These are phyloP conservation scores for Protostelium mycophagum DNA, from an alignment of 78 protist genomes.

Conservation along the genomic window DNA sequence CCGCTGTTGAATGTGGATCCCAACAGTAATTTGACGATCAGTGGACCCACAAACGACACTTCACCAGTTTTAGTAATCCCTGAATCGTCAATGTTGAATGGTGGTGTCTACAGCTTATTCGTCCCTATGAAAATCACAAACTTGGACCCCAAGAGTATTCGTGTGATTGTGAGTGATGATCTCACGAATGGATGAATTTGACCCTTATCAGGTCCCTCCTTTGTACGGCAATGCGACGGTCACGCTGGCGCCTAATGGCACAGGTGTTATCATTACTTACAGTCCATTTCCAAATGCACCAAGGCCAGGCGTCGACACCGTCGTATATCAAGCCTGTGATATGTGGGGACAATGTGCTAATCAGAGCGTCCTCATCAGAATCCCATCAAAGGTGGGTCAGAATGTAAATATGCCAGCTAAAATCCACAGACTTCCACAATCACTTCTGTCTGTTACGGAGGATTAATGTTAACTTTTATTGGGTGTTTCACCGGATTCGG, in stretches of 20 bases:
- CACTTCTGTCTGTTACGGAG: neutral
- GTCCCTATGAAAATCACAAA: neutral
- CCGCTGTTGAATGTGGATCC: neutral
- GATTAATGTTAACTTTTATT: neutral
- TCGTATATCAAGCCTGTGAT: neutral
- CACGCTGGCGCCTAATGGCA: neutral
- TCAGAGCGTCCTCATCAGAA: neutral
- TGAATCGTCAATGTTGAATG: no score
- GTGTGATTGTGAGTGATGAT: neutral
- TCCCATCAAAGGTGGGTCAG: no score
- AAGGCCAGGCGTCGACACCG: neutral
- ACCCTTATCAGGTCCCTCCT: neutral
- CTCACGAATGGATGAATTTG: neutral
- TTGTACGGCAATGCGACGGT: neutral
- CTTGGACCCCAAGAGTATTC: neutral
- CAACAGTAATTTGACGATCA: neutral
- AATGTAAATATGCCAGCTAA: no score
- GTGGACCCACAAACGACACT: neutral
- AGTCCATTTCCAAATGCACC: neutral
- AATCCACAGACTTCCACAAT: no score
- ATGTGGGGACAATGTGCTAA: neutral
- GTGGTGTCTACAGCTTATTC: neutral
- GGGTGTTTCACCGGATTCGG: neutral
- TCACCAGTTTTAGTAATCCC: no score
- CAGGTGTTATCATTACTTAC: neutral